phyloP scores from a whole-genome alignment of 2,329 filamentous ascomycete species.

The Fonsecaea pedrosoi region DNA sequence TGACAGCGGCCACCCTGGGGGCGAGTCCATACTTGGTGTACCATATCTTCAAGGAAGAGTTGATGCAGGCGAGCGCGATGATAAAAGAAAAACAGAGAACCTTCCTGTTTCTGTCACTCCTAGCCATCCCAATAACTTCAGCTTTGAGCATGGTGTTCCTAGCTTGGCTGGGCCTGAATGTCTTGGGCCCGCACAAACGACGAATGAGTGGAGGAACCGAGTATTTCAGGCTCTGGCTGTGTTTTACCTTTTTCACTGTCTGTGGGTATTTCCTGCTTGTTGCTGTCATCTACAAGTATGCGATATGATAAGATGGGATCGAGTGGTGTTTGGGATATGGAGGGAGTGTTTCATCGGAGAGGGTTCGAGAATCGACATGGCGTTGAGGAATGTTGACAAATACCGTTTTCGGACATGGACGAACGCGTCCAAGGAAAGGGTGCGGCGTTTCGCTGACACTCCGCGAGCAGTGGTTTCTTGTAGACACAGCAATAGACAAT shows the following conservation, averaged over 20 bases:
- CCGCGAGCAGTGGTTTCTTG: neutral
- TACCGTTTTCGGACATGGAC: constrained; percentile 13
- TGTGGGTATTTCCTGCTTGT: neutral
- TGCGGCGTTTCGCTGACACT: neutral
- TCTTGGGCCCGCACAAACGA: neutral
- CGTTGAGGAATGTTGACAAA: constrained; percentile 16
- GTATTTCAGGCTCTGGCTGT: constrained; percentile 3
- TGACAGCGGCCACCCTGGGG: neutral
- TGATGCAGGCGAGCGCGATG: neutral
- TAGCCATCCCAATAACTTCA: neutral
- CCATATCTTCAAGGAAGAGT: neutral
- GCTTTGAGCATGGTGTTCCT: neutral
- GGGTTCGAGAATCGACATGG: neutral
- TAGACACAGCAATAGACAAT: neutral
- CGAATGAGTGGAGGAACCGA: neutral
- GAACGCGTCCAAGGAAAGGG: neutral
- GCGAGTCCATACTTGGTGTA: neutral
- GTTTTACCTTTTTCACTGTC: neutral
- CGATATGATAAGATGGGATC: neutral
- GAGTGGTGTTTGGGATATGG: neutral
- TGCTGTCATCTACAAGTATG: neutral
- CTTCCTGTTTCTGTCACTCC: neutral
- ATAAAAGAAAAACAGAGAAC: neutral
- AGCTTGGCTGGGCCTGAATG: neutral
- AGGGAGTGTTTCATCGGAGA: neutral